phyloP scores from a whole-genome alignment of 306 rosid species.

The Cucumis melo region DNA sequence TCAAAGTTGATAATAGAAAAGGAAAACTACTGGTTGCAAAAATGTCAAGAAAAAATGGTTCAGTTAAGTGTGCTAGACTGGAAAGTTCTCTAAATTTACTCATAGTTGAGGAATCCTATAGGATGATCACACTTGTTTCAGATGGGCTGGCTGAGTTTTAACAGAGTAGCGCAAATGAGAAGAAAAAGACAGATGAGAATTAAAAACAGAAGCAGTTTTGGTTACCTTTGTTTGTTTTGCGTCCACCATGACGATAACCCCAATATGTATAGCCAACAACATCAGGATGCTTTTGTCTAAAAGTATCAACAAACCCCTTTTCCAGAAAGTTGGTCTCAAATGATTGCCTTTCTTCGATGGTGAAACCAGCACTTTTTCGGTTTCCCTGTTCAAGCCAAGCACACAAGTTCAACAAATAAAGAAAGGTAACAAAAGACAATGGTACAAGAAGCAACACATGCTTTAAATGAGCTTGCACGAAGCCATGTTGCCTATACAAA shows the following conservation, averaged over 20 bases:
- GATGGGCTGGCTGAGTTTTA: conserved; percentile 4
- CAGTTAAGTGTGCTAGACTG: not conserved
- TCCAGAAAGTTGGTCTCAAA: conserved; percentile 62
- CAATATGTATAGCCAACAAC: conserved; percentile 89
- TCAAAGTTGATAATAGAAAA: not conserved
- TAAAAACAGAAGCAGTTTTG: conserved; percentile 1
- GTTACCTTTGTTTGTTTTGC: conserved; percentile 72
- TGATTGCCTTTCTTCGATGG: conserved; percentile 84
- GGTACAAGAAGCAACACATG: not conserved
- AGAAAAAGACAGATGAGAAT: not conserved
- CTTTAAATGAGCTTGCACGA: not conserved
- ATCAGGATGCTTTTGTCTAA: conserved; percentile 73
- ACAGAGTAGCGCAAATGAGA: not conserved
- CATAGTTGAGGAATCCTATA: not conserved
- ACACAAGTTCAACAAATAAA: not conserved
- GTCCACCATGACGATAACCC: conserved; percentile 83
- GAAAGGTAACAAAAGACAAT: not conserved
- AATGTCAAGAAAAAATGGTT: not conserved
- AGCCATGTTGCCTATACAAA: not conserved
- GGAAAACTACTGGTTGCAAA: not conserved
- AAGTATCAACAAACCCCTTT: conserved; percentile 78
- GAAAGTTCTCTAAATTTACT: not conserved
- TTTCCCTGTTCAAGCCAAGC: conserved; percentile 45
- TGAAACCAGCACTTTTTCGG: conserved; percentile 86
- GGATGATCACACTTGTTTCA: not conserved